Percentiles rank a stretch among this genome's conserved stretches.
These are phyloP conservation scores for Biscogniauxia sp. DNA, from an alignment of 2,329 filamentous ascomycete genomes.

Conservation along the genomic window DNA sequence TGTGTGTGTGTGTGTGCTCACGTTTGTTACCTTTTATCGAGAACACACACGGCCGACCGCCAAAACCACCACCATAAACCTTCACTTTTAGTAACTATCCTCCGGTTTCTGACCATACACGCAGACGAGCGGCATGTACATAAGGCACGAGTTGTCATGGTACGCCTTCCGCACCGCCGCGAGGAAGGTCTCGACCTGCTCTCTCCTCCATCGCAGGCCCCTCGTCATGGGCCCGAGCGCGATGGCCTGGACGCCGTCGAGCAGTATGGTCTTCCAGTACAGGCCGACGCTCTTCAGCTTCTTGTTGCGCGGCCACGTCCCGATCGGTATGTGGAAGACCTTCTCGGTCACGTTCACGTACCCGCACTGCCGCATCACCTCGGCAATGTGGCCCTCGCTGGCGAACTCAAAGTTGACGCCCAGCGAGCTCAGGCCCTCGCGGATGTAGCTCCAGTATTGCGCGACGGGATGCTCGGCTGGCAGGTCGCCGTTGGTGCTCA, in stretches of 20 bases:
- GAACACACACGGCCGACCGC: not conserved
- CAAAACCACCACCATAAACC: not conserved
- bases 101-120: conserved; percentile 53
- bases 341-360: conserved; percentile 51
- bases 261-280: conserved; percentile 50
- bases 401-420: conserved; percentile 48
- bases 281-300: conserved; percentile 50
- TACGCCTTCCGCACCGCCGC: conserved; percentile 49
- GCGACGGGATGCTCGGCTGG: conserved; percentile 40
- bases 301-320: conserved; percentile 52
- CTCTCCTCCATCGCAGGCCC: conserved; percentile 45
- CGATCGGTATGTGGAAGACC: conserved; percentile 52
- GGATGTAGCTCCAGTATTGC: conserved; percentile 47
- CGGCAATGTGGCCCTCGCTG: conserved; percentile 39
- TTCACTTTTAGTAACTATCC: not conserved
- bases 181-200: conserved; percentile 49
- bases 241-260: conserved; percentile 51
- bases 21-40: not conserved
- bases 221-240: conserved; percentile 51
- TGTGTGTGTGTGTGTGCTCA: not conserved
- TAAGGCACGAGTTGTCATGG: conserved; percentile 41
- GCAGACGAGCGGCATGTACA: conserved; percentile 56
- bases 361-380: conserved; percentile 48
- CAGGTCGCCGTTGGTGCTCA: conserved; percentile 41
- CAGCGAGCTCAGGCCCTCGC: conserved; percentile 40